Evolutionary conservation across 225 moss, liverwort and hornwort genomes (phyloP).

Genomic region (Lunularia cruciata): DNA sequence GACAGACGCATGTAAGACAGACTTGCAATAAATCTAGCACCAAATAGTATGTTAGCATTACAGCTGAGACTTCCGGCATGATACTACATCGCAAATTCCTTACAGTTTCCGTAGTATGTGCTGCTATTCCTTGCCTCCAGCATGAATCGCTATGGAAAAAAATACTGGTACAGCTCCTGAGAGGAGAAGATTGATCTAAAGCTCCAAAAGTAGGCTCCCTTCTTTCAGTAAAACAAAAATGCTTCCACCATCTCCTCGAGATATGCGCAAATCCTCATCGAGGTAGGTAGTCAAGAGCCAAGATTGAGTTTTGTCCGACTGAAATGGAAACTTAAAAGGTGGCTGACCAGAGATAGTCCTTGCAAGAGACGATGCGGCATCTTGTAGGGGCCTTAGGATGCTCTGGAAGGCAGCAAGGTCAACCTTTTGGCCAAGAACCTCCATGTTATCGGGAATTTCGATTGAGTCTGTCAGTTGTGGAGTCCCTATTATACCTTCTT

Average conservation of each 20-base stretch:
- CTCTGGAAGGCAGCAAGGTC: constrained; percentile 65
- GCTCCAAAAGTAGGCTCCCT: constrained; percentile 66
- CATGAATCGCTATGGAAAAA: neutral
- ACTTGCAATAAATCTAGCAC: no score
- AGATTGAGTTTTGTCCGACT: constrained; percentile 68
- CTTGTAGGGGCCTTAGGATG: constrained; percentile 72
- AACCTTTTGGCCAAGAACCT: constrained; percentile 71
- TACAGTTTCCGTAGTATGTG: neutral
- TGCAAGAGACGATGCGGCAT: constrained; percentile 58
- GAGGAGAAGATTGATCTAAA: neutral
- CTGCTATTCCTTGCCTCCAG: neutral
- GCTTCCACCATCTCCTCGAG: constrained; percentile 89
- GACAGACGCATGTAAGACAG: no score
- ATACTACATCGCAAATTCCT: neutral
- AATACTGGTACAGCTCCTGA: neutral
- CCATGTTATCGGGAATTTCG: constrained; percentile 66
- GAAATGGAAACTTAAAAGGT: constrained; percentile 80
- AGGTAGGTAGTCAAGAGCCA: constrained; percentile 96
- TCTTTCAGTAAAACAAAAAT: constrained; percentile 79
- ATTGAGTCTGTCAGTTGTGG: constrained; percentile 71
- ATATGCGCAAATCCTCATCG: constrained; percentile 85
- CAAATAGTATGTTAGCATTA: no score
- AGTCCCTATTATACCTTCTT: constrained; percentile 79
- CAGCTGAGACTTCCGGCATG: neutral
- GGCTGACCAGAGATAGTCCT: constrained; percentile 84